phyloP scores from a whole-genome alignment of 352 stramenopile genomes.

The Globisporangium takayamanum region DNA sequence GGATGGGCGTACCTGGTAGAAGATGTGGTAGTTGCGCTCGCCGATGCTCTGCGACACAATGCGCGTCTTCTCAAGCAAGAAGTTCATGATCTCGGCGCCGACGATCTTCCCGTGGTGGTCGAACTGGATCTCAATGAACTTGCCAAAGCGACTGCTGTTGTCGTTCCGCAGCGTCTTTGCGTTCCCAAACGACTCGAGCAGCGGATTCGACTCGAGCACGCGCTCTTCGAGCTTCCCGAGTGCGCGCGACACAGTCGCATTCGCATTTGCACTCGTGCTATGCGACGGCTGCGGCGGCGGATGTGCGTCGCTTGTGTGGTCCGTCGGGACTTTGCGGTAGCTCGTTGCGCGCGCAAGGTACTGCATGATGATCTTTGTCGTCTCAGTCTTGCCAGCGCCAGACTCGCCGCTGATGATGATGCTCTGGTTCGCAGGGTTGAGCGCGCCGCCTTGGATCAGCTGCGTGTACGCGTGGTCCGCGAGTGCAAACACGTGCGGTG shows the following conservation, averaged over 20 bases:
- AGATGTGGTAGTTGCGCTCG: slow-evolving; percentile 97
- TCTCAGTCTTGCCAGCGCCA: slow-evolving; percentile 88
- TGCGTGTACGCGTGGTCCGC: slow-evolving; percentile 87
- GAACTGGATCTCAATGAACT: slow-evolving; percentile 98
- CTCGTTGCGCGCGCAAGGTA: slow-evolving; percentile 77
- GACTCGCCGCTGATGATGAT: slow-evolving; percentile 92
- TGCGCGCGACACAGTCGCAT: slow-evolving; percentile 84
- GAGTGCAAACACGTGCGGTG: slow-evolving; percentile 89
- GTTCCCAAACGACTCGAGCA: slow-evolving; percentile 89
- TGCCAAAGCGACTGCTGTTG: slow-evolving; percentile 96
- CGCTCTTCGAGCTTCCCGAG: slow-evolving; percentile 82
- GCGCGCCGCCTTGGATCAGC: slow-evolving; percentile 74
- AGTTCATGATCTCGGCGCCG: slow-evolving; percentile 88
- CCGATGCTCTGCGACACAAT: slow-evolving; percentile 87
- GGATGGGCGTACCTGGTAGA: slow-evolving; percentile 86
- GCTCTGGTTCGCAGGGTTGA: slow-evolving; percentile 84
- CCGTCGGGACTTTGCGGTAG: slow-evolving; percentile 44
- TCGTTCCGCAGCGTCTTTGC: slow-evolving; percentile 95
- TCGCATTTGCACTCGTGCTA: slow-evolving; percentile 64
- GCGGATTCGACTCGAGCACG: slow-evolving; percentile 83
- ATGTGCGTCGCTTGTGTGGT: slow-evolving; percentile 28
- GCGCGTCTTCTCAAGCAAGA: slow-evolving; percentile 87
- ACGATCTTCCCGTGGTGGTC: slow-evolving; percentile 90
- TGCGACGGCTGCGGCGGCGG: slow-evolving; percentile 33
- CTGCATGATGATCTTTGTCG: slow-evolving; percentile 91